Percentiles rank a stretch among this genome's conserved stretches.
phyloP scores from a whole-genome alignment of 768 basidiomycete species.

The Panellus pusillus region DNA sequence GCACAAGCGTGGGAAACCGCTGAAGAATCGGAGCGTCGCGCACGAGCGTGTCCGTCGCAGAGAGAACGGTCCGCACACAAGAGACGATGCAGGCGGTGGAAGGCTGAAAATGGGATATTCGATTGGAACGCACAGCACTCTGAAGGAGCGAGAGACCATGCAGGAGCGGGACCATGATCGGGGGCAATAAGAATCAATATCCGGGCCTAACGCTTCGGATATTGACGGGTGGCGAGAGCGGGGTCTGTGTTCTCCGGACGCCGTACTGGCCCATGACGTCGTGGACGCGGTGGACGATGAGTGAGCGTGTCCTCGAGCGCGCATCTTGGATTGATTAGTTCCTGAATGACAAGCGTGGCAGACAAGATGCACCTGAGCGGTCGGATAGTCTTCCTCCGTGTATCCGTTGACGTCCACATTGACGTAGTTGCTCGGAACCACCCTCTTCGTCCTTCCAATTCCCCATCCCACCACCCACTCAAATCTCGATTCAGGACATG shows the following conservation, averaged over 20 bases:
- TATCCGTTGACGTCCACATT: conserved; percentile 61
- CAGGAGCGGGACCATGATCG: conserved; percentile 79
- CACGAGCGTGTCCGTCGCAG: conserved; percentile 78
- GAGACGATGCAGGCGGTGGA: conserved; percentile 94
- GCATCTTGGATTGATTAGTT: conserved; percentile 24
- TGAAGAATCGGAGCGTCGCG: conserved; percentile 77
- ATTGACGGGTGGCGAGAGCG: conserved; percentile 46
- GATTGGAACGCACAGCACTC: conserved; percentile 76
- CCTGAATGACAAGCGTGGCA: neutral
- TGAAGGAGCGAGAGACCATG: conserved; percentile 87
- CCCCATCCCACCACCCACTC: conserved; percentile 99
- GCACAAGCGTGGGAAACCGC: conserved; percentile 61
- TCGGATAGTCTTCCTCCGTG: conserved; percentile 55
- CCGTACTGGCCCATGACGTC: conserved; percentile 53
- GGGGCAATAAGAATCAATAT: conserved; percentile 69
- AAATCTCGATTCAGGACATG: conserved; percentile 84
- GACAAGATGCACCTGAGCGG: conserved; percentile 33
- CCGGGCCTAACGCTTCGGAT: conserved; percentile 46
- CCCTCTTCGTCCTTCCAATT: conserved; percentile 82
- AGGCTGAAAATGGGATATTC: conserved; percentile 85
- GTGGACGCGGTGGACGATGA: conserved; percentile 52
- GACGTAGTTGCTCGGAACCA: conserved; percentile 99
- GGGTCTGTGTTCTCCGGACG: conserved; percentile 36
- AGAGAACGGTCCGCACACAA: conserved; percentile 84
- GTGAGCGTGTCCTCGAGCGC: conserved; percentile 47